Percentiles rank a stretch among this genome's conserved stretches.
phyloP scores from a whole-genome alignment of 495 filamentous ascomycete genomes.

The Neurospora sp. region DNA sequence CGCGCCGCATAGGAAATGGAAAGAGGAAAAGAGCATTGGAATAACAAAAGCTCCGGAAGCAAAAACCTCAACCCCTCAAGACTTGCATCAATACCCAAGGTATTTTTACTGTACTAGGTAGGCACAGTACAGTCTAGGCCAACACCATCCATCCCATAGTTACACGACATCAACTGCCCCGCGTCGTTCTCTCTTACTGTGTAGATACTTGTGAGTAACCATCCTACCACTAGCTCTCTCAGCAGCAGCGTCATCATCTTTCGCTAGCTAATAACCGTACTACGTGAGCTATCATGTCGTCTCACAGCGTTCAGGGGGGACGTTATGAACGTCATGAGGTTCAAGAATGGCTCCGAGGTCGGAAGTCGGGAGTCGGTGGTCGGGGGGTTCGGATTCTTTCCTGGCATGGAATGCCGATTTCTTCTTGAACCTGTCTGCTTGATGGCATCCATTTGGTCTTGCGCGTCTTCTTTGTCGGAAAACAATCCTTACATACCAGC shows the following conservation, averaged over 20 bases:
- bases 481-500: neutral
- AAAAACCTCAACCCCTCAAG: neutral
- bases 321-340: neutral
- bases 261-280: neutral
- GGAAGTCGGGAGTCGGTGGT: neutral
- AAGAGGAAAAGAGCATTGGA: neutral
- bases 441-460: neutral
- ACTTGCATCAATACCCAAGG: neutral
- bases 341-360: neutral
- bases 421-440: neutral
- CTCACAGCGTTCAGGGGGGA: neutral
- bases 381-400: neutral
- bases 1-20: neutral
- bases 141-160: neutral
- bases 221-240: neutral
- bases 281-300: neutral
- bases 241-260: neutral
- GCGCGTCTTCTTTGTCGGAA: neutral
- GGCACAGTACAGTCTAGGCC: neutral
- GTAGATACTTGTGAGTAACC: neutral
- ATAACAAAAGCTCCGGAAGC: neutral
- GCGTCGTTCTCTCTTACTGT: neutral
- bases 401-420: neutral
- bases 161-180: neutral
- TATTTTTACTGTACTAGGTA: neutral